A percentile compares a stretch with the other conserved stretches of the same genome.
Evolutionary conservation across 805 yeast species (phyloP).

Genomic region (Tetrapisispora taiwanensis): DNA sequence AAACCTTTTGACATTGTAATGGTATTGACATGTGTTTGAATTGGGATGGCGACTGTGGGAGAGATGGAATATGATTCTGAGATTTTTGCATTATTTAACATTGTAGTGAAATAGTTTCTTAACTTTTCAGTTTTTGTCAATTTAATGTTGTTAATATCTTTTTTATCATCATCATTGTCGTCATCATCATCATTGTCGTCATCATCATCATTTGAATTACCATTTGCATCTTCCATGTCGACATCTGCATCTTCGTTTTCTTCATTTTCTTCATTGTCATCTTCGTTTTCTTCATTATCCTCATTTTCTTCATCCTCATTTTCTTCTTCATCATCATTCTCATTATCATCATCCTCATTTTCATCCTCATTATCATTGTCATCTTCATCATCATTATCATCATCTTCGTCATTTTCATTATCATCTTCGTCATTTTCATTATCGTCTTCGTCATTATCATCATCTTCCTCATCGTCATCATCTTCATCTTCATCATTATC

Average conservation of each 20-base stretch:
- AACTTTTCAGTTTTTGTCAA: constrained; percentile 6
- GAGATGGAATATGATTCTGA: constrained; percentile 57
- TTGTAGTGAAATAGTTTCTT: constrained; percentile 27
- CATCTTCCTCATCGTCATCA: constrained; percentile 24
- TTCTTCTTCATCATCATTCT: constrained; percentile 19
- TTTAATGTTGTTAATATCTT: neutral
- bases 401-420: constrained; percentile 14
- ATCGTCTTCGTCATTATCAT: constrained; percentile 21
- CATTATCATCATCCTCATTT: constrained; percentile 11
- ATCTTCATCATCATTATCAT: constrained; percentile 9
- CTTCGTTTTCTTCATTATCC: constrained; percentile 15
- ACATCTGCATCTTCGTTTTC: constrained; percentile 18
- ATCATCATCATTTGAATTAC: constrained; percentile 11
- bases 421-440: constrained; percentile 16
- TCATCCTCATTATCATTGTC: constrained; percentile 8
- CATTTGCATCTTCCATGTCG: constrained; percentile 13
- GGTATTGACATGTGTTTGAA: constrained; percentile 67
- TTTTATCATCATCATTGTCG: constrained; percentile 7
- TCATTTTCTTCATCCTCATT: constrained; percentile 17
- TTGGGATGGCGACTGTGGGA: constrained; percentile 85
- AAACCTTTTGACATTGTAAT: constrained; percentile 70
- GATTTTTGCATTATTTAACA: constrained; percentile 35
- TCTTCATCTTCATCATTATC: constrained; percentile 19
- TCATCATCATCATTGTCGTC: constrained; percentile 15
- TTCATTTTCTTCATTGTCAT: constrained; percentile 9